These are phyloP conservation scores for Auriscalpium orientale DNA, from an alignment of 768 basidiomycete species.

Conservation along the genomic window DNA sequence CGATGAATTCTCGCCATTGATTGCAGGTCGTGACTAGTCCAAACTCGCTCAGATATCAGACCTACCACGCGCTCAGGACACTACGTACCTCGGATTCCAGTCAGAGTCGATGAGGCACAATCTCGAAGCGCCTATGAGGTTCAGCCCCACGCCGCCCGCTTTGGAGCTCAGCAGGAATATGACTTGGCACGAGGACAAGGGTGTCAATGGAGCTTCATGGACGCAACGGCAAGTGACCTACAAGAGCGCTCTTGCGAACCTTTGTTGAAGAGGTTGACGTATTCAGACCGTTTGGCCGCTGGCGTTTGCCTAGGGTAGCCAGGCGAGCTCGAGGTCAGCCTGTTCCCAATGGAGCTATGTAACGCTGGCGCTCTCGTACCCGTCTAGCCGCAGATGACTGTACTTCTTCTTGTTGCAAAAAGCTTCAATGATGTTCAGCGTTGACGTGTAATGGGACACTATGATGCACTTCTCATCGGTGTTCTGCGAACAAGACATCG, in stretches of 20 bases:
- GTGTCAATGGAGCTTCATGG: background rate
- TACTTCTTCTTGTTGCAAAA: conserved; percentile 74
- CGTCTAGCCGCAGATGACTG: conserved; percentile 81
- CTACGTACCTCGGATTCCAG: conserved; percentile 82
- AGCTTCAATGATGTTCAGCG: conserved; percentile 85
- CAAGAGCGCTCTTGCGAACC: conserved; percentile 64
- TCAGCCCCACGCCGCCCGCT: conserved; percentile 92
- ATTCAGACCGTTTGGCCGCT: conserved; percentile 70
- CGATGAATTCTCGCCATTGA: conserved; percentile 96
- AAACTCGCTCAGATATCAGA: background rate
- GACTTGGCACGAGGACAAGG: conserved; percentile 37
- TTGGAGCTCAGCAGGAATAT: conserved; percentile 92
- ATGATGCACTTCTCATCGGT: conserved; percentile 94
- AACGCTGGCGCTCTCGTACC: conserved; percentile 35
- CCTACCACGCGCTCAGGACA: background rate
- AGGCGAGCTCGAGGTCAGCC: conserved; percentile 1
- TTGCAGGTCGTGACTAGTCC: conserved; percentile 76
- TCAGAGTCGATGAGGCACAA: conserved; percentile 84
- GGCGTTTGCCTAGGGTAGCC: conserved; percentile 56
- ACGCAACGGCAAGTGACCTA: conserved; percentile 29
- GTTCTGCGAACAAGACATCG: conserved; percentile 29
- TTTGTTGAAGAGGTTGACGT: conserved; percentile 85
- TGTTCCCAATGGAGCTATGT: background rate
- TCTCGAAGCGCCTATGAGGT: conserved; percentile 85
- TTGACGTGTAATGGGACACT: conserved; percentile 95